Conservation (phyloP, 805 yeast species). For the Metschnikowia proteae region DNA sequence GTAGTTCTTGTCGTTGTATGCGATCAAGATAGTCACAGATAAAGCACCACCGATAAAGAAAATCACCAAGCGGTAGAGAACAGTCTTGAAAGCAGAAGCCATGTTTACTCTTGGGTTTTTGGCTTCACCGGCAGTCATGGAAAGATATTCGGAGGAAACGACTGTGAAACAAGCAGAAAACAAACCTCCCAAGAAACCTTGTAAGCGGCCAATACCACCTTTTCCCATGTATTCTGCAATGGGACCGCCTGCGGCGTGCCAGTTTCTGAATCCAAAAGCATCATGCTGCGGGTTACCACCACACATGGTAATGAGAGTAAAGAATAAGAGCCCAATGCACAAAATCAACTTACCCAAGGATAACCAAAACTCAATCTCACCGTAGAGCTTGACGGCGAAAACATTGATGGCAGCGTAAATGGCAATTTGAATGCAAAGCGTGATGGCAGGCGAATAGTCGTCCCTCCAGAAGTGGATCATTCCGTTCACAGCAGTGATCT, state of each 20-base stretch:
- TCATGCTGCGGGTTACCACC: slow-evolving; percentile 78
- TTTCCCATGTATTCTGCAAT: slow-evolving; percentile 31
- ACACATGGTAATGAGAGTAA: slow-evolving; percentile 77
- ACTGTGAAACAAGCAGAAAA: slow-evolving; percentile 37
- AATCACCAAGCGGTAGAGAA: slow-evolving; percentile 41
- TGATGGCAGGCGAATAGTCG: slow-evolving; percentile 47
- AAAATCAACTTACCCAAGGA: slow-evolving; percentile 58
- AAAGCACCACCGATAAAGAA: slow-evolving; percentile 44
- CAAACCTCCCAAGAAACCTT: slow-evolving; percentile 41
- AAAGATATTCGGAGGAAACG: slow-evolving; percentile 44
- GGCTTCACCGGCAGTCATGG: slow-evolving; percentile 44
- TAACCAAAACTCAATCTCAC: slow-evolving; percentile 80
- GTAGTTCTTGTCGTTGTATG: slow-evolving; percentile 20
- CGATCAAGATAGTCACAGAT: slow-evolving; percentile 36
- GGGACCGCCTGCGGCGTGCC: slow-evolving; percentile 37
- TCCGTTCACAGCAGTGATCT: slow-evolving; percentile 40
- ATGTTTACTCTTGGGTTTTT: slow-evolving; percentile 39
- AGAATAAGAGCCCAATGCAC: slow-evolving; percentile 70
- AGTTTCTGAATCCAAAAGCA: slow-evolving; percentile 48
- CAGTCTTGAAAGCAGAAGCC: slow-evolving; percentile 40
- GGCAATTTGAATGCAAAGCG: slow-evolving; percentile 41
- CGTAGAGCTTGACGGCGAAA: slow-evolving; percentile 71
- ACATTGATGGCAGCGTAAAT: slow-evolving; percentile 48
- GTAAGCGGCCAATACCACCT: slow-evolving; percentile 37
- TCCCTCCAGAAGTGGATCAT: slow-evolving; percentile 52